Evolutionary conservation across 345 rosid genomes (phyloP), one percentile per base, ranked within the genome.

Genomic region (Salix brachista): DNA sequence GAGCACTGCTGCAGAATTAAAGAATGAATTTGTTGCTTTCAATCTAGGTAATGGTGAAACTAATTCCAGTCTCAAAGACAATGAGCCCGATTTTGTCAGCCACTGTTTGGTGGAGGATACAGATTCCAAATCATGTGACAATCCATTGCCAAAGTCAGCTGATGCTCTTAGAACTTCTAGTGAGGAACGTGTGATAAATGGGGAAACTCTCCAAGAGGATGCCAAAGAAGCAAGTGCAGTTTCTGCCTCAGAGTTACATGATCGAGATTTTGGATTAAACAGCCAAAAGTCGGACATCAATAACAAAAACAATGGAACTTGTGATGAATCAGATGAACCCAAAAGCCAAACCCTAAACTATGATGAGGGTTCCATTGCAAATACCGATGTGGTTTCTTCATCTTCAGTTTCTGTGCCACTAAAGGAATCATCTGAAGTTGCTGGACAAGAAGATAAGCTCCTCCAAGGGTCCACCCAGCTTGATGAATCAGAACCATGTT

Each of bases 271-370:
- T 13, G 80, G 48, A 50, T 58, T 70, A 39, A 77, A 72, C 34
- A 25, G 14, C 14, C 34, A 36, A 25, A 58, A 32, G 39, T 6
- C 62, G 44, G 77, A 76, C 65, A 36, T 68, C 8, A 39, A 17
- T 46, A 60, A 74, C 54, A 36, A 41, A 9, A 73, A 65, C 36
- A 50, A 67, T 41, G 71, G 69, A 75, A 54, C 48, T 65, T 80
- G 71, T 64, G 87, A 84, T 1, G 84, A 25, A 74, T 81, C 79
- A 67, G 75, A 65, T n/a, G 81, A 23, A 61, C 17, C 76, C 60
- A 70, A 79, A 46, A 69, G 73, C 71, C 68, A 62, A 70, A 74
- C 54, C 26, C 54, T 14, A 7, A n/a, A 66, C 19, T 19, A 25
- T 32, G 25, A 14, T 10, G 69, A 42, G 44, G 77, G 48, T 65